Conservation (phyloP, 768 basidiomycete species). For the Leccinum olivaceopallidum region DNA sequence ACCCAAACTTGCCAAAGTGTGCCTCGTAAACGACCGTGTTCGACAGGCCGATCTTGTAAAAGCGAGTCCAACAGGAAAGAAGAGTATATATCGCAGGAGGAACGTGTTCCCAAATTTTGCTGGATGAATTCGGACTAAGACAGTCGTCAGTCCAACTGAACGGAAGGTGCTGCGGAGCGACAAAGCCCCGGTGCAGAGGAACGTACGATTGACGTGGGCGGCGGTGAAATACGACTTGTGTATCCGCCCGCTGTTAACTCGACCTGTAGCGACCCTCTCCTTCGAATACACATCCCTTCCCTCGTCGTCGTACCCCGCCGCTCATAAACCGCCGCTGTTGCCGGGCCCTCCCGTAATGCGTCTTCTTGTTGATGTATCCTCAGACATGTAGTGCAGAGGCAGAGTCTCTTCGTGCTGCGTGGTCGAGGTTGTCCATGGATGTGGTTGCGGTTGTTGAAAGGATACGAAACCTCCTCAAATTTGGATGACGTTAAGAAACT, state of each 20-base stretch:
- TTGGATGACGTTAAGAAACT: conserved; percentile 50
- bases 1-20: too few relatives aligned
- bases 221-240: conserved; percentile 60
- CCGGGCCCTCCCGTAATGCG: conserved; percentile 41
- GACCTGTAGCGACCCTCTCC: conserved; percentile 37
- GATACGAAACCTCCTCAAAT: conserved; percentile 71
- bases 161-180: conserved; percentile 11
- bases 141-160: neutral
- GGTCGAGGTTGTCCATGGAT: conserved; percentile 28
- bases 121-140: too few relatives aligned
- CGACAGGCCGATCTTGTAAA: too few relatives aligned
- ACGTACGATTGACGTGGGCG: conserved; percentile 64
- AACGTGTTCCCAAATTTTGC: too few relatives aligned
- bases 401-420: conserved; percentile 41
- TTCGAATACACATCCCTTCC: conserved; percentile 70
- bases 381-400: conserved; percentile 53
- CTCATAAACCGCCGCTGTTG: conserved; percentile 33
- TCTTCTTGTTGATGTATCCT: conserved; percentile 50
- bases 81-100: too few relatives aligned
- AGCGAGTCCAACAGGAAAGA: too few relatives aligned
- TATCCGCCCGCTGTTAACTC: conserved; percentile 58
- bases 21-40: too few relatives aligned
- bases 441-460: conserved; percentile 37
- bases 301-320: conserved; percentile 49
- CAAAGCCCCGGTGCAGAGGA: neutral